A percentile compares a stretch with the other conserved stretches of the same genome.
Evolutionary conservation across 2,329 filamentous ascomycete species (phyloP).

Genomic region (Bisporella sp.): DNA sequence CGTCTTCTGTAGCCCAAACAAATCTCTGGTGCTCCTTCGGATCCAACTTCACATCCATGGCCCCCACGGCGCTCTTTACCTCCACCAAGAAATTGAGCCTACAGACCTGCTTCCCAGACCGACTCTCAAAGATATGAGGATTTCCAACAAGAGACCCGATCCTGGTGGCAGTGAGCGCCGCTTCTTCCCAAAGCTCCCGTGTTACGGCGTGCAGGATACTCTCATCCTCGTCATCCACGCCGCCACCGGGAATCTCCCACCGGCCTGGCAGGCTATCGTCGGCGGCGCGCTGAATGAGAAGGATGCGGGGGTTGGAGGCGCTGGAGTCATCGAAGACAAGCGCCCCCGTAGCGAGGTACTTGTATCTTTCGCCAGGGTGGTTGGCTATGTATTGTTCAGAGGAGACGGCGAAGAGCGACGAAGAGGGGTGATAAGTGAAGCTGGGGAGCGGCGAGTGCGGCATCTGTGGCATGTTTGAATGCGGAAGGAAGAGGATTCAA

Average conservation of each 20-base stretch:
- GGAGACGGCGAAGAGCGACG: slow-evolving; percentile 4
- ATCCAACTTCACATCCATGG: slow-evolving; percentile 6
- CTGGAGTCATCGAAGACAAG: slow-evolving; percentile 6
- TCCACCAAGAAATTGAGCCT: slow-evolving; percentile 7
- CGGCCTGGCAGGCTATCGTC: slow-evolving; percentile 25
- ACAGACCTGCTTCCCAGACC: slow-evolving; percentile 4
- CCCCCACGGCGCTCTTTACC: slow-evolving; percentile 1
- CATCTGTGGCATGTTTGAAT: slow-evolving; percentile 1
- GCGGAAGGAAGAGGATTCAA: not conserved
- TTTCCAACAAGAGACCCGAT: slow-evolving; percentile 5
- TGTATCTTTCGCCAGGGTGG: slow-evolving; percentile 3
- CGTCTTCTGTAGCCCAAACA: slow-evolving; percentile 8
- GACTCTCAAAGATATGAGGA: slow-evolving; percentile 2
- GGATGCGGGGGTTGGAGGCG: slow-evolving; percentile 1
- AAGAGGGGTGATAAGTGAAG: slow-evolving; percentile 5
- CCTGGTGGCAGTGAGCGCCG: slow-evolving; percentile 27
- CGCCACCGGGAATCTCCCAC: slow-evolving; percentile 44
- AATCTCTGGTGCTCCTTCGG: slow-evolving; percentile 7
- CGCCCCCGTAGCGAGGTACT: slow-evolving; percentile 4
- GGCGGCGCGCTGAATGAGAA: slow-evolving; percentile 5
- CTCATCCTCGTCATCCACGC: slow-evolving; percentile 34
- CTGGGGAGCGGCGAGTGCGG: not conserved
- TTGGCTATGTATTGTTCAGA: slow-evolving; percentile 4
- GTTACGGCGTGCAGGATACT: slow-evolving; percentile 37
- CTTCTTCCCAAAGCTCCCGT: slow-evolving; percentile 43